Percentiles rank a stretch among this genome's conserved stretches.
Evolutionary conservation across 768 basidiomycete genomes (phyloP).

Genomic region (Tylopilus felleus): DNA sequence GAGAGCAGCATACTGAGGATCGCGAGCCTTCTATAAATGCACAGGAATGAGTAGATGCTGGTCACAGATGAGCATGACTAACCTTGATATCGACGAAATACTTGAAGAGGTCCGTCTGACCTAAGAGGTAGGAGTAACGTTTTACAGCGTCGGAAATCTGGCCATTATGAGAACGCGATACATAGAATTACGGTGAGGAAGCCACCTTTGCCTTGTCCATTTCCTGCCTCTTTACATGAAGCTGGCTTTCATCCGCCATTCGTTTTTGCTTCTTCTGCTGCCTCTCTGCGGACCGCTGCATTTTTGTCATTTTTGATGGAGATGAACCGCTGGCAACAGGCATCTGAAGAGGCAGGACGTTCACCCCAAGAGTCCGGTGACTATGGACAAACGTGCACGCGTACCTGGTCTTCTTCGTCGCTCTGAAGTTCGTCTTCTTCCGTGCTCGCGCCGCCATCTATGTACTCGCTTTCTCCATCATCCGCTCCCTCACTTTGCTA

Average conservation of each 20-base stretch:
- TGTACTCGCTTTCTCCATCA: conserved; percentile 67
- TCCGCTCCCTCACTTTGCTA: conserved; percentile 68
- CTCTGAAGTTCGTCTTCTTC: conserved; percentile 65
- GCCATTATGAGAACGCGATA: conserved; percentile 10
- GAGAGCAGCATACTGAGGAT: conserved; percentile 89
- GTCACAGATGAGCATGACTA: conserved; percentile 5
- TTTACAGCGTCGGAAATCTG: conserved; percentile 93
- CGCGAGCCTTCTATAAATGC: conserved; percentile 65
- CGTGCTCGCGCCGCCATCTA: conserved; percentile 49
- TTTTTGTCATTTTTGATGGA: conserved; percentile 33
- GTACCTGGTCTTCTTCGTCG: conserved; percentile 42
- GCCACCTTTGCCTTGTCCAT: conserved; percentile 86
- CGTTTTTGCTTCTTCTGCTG: conserved; percentile 50
- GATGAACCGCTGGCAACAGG: conserved; percentile 25
- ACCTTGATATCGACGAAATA: conserved; percentile 98
- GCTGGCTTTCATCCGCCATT: conserved; percentile 66
- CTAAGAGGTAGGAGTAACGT: conserved; percentile 94
- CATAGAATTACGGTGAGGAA: not conserved
- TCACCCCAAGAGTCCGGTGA: conserved; percentile 2
- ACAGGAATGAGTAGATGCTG: not conserved
- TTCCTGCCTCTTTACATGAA: conserved; percentile 69
- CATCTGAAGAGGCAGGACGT: conserved; percentile 9
- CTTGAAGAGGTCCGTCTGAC: conserved; percentile 96
- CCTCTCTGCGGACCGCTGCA: conserved; percentile 38
- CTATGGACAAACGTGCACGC: conserved; percentile 1